Base-by-base conservation (phyloP, 1,284 basidiomycete genomes). In the Jaminaea rosea region DNA sequence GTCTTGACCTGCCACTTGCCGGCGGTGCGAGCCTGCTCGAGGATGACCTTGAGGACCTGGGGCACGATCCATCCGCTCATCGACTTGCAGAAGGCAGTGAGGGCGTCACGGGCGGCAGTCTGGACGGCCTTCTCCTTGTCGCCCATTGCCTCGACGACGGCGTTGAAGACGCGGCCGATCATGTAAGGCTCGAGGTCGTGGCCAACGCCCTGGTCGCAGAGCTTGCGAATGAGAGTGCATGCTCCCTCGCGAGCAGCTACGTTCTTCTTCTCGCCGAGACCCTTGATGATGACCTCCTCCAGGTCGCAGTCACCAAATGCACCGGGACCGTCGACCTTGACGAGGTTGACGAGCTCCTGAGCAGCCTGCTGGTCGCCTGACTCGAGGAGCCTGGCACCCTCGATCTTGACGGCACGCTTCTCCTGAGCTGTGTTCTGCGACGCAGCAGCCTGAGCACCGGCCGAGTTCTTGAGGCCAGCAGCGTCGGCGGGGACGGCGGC, bases 1-100 rank as follows among this genome's bases (percentile, higher is more conserved):
- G 84, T 87, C 84, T 99, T 99, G 80, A 96, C 77, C 78, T 98
- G 94, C 94, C 93, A 98, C 80, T 99, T 99, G 74, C 93, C 92
- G 73, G 90, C 88, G 67, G 87, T 88, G 79, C 87, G 87, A 80
- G 94, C 87, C 80, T 97, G 85, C 77, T 88, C 82, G 76, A 98
- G 88, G 75, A 98, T 80, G 62, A 86, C 80, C 56, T 91, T 89
- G 73, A 98, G 85, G 73, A 97, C 77, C 73, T 89, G 82, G 56
- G 83, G 81, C 31, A 86, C 79, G 47, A 85, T 87, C 91, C 92
- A 97, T 28, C 87, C 84, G 79, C 87, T 91, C 85, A 90, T 88
- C 65, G 81, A 80, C 70, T 85, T 79, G 72, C 84, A 84, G 72
- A 86, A 86, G 70, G 81, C 79, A 76, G 83, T 83, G 73, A 93